Evolutionary conservation across 1,284 basidiomycete genomes (phyloP), one percentile per base, ranked within the genome.

Genomic region (Mycosarcoma maydis): DNA sequence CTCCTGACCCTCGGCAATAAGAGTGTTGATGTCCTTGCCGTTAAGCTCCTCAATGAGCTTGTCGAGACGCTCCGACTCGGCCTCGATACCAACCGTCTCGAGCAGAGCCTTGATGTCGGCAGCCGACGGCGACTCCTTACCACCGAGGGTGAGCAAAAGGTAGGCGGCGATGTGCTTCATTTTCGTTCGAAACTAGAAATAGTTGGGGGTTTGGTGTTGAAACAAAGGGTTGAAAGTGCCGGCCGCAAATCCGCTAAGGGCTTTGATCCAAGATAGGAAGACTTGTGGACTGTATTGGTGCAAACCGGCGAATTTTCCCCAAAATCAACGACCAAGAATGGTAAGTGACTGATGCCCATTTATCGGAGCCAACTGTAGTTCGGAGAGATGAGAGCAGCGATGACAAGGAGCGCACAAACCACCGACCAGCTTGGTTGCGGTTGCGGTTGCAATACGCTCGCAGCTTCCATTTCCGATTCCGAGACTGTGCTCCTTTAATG

Each of bases 111-210:
- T 94, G 86, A 99, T 87, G 84, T 98, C 95, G 52, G 83, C 87
- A 66, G 92, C 92, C 60, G 90, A 89, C 73, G 96, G 96, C 73
- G 87, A 89, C 71, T 80, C 83, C 84, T 98, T 97, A 72, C 96
- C 96, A 78, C 93, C 96, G 83, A 90, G 88, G 85, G 92, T 90
- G 85, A 98, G 92, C 84, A 99, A 92, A 76, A 99, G 89, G 87
- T 97, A 98, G 77, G 80, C 78, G 17, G 79, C 81, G 66, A 78
- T 77, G 67, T 73, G 64, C 77, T 80, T 80, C 80, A 81, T 80
- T 64, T 57, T 75, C n/a, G n/a, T 19, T 30, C 33, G 27, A 29
- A 29, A 29, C 42, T 44, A 30, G 17, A 26, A 20, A 29, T 20
- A 22, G 17, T 38, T 14, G 22, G 41, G 13, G 11, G 13, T 33